Evolutionary conservation across 2,329 filamentous ascomycete species (phyloP).

Genomic region (Neonectria coccinea): DNA sequence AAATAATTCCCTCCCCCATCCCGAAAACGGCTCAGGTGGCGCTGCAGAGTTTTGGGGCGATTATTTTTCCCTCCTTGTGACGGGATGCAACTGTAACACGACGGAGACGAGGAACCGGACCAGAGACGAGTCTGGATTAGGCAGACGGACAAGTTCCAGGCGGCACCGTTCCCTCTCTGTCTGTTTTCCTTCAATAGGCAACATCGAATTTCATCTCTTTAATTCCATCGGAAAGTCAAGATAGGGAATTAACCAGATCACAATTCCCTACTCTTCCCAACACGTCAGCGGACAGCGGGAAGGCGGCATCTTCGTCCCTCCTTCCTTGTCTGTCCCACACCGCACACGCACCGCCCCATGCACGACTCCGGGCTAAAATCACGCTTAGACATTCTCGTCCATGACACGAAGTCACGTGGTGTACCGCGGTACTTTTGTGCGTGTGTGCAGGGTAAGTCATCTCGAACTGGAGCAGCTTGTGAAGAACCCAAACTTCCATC

Average conservation of each 20-base stretch:
- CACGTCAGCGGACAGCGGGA: constrained; percentile 17
- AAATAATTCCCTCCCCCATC: constrained; percentile 14
- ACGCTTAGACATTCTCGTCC: constrained; percentile 41
- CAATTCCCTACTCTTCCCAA: not conserved
- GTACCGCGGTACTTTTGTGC: constrained; percentile 17
- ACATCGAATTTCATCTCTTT: not conserved
- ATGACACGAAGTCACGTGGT: constrained; percentile 53
- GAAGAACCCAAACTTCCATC: no score
- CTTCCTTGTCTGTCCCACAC: constrained; percentile 27
- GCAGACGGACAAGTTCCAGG: constrained; percentile 7
- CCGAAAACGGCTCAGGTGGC: constrained; percentile 39
- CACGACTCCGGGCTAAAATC: constrained; percentile 30
- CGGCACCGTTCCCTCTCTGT: not conserved
- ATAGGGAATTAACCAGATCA: not conserved
- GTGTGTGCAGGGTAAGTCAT: constrained; percentile 3
- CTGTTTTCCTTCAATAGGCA: not conserved
- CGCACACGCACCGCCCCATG: constrained; percentile 4
- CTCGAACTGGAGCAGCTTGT: not conserved
- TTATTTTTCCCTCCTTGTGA: constrained; percentile 17
- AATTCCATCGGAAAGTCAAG: not conserved
- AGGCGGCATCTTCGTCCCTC: constrained; percentile 20
- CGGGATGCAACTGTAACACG: constrained; percentile 25
- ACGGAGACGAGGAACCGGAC: constrained; percentile 14
- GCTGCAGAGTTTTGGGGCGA: constrained; percentile 43
- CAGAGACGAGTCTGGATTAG: constrained; percentile 24